phyloP scores from a whole-genome alignment of 2,329 filamentous ascomycete species.

The Xylariales sp. region DNA sequence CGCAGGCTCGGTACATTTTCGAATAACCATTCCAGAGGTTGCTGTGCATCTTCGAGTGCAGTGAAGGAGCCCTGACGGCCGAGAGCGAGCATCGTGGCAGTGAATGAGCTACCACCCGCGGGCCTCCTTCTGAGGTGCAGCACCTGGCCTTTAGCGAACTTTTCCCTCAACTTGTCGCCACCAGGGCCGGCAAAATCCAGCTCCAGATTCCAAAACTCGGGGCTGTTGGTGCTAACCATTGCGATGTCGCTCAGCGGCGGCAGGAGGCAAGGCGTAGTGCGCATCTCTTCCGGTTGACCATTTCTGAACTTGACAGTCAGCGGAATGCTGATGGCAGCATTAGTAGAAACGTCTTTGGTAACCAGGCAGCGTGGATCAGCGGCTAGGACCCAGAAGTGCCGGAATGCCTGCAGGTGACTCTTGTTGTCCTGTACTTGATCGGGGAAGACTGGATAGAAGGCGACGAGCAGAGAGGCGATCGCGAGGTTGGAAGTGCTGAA shows the following conservation, averaged over 20 bases:
- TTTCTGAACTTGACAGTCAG: constrained; percentile 58
- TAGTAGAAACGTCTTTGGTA: constrained; percentile 79
- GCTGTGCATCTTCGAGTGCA: constrained; percentile 22
- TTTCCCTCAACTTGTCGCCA: constrained; percentile 53
- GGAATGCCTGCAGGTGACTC: constrained; percentile 90
- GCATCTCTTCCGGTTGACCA: constrained; percentile 26
- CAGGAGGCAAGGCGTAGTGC: constrained; percentile 54
- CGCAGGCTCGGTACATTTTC: constrained; percentile 47
- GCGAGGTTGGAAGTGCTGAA: constrained; percentile 86
- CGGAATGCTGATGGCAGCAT: constrained; percentile 70
- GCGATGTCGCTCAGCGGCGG: constrained; percentile 62
- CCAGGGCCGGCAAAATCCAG: constrained; percentile 67
- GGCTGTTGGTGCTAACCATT: constrained; percentile 53
- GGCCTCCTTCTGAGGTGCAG: constrained; percentile 70
- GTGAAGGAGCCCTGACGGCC: constrained; percentile 37
- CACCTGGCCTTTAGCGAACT: constrained; percentile 67
- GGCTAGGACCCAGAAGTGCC: constrained; percentile 95
- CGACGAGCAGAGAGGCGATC: constrained; percentile 78
- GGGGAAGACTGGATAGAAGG: constrained; percentile 93
- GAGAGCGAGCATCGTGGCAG: constrained; percentile 69
- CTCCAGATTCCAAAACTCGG: constrained; percentile 75
- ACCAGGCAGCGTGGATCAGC: constrained; percentile 86
- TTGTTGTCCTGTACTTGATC: constrained; percentile 87
- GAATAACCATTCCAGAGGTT: constrained; percentile 73
- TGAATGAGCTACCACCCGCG: constrained; percentile 64